Percentiles rank a stretch among this genome's conserved stretches.
Conservation (phyloP, 2,329 filamentous ascomycete genomes). For the Aspergillus sp. region DNA sequence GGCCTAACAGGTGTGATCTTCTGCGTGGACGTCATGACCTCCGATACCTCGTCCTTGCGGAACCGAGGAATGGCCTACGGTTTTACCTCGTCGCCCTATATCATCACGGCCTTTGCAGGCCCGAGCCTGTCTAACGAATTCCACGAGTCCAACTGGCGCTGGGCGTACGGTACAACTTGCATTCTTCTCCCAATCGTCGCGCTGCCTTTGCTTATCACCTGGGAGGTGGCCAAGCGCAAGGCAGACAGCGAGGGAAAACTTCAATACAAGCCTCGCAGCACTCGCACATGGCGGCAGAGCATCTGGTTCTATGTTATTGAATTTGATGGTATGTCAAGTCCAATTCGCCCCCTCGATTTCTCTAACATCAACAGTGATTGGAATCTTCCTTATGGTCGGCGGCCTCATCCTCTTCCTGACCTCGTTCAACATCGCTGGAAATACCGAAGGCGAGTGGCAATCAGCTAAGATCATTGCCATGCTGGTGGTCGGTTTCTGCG, state of each 20-base stretch:
- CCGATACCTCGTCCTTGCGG: slow-evolving; percentile 59
- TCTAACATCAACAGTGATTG: slow-evolving; percentile 39
- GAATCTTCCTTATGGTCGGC: slow-evolving; percentile 58
- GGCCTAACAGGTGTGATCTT: slow-evolving; percentile 51
- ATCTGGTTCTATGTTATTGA: slow-evolving; percentile 54
- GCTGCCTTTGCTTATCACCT: slow-evolving; percentile 55
- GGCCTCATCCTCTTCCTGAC: slow-evolving; percentile 53
- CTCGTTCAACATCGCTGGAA: slow-evolving; percentile 51
- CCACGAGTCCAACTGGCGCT: slow-evolving; percentile 54
- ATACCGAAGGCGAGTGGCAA: slow-evolving; percentile 26
- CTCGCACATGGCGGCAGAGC: slow-evolving; percentile 46
- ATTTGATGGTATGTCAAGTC: slow-evolving; percentile 49
- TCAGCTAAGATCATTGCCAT: slow-evolving; percentile 51
- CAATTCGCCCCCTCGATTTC: neutral
- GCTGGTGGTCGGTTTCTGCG: slow-evolving; percentile 53
- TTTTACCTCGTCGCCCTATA: slow-evolving; percentile 59
- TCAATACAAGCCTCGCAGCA: slow-evolving; percentile 38
- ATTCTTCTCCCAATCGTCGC: slow-evolving; percentile 58
- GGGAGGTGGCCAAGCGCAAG: slow-evolving; percentile 55
- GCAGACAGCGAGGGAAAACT: slow-evolving; percentile 53
- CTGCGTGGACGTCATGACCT: slow-evolving; percentile 57
- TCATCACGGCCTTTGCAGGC: slow-evolving; percentile 60
- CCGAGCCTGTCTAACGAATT: slow-evolving; percentile 53
- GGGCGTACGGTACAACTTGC: slow-evolving; percentile 61
- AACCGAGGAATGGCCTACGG: slow-evolving; percentile 61